Percentiles rank a stretch among this genome's conserved stretches.
Conservation (phyloP, 192 early-diverging fungal genomes). For the Coemansia sp. region DNA sequence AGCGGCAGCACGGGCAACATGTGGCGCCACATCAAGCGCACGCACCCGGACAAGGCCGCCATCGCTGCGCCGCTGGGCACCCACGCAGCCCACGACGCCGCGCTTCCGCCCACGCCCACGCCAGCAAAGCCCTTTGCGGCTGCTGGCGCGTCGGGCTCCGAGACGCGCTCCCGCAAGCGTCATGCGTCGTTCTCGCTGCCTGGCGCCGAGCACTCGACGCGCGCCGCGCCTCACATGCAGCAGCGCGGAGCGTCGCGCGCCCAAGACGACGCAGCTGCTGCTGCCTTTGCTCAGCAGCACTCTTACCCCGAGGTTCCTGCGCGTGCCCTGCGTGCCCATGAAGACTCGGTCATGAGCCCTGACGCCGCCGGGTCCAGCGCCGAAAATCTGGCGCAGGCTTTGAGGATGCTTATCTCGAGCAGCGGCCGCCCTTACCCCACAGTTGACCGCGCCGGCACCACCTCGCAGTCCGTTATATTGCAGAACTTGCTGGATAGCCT, state of each 20-base stretch:
- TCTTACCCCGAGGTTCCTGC: conserved; percentile 17
- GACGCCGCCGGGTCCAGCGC: conserved; percentile 16
- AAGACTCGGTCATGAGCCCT: neutral
- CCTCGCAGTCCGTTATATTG: conserved; percentile 10
- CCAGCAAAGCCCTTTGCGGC: neutral
- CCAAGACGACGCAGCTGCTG: conserved; percentile 1
- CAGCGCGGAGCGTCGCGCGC: neutral
- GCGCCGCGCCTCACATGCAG: neutral
- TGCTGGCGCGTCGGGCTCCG: conserved; percentile 1
- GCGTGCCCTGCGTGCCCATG: neutral
- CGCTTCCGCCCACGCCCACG: conserved; percentile 6
- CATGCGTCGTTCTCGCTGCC: conserved; percentile 48
- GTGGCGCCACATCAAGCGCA: conserved; percentile 53
- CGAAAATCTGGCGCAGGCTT: conserved; percentile 34
- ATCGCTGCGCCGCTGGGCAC: conserved; percentile 44
- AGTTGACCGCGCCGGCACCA: conserved; percentile 1
- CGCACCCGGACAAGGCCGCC: conserved; percentile 47
- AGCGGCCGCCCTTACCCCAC: conserved; percentile 5
- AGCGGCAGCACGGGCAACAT: conserved; percentile 53
- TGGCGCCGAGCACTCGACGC: conserved; percentile 15
- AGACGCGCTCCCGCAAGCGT: conserved; percentile 41
- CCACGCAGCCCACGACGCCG: conserved; percentile 17
- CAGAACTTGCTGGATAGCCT: conserved; percentile 18
- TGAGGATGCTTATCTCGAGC: conserved; percentile 29
- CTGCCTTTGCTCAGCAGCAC: neutral